Percentiles rank a stretch among this genome's conserved stretches.
Conservation (phyloP, 345 rosid genomes). For the Citrus sinensis region DNA sequence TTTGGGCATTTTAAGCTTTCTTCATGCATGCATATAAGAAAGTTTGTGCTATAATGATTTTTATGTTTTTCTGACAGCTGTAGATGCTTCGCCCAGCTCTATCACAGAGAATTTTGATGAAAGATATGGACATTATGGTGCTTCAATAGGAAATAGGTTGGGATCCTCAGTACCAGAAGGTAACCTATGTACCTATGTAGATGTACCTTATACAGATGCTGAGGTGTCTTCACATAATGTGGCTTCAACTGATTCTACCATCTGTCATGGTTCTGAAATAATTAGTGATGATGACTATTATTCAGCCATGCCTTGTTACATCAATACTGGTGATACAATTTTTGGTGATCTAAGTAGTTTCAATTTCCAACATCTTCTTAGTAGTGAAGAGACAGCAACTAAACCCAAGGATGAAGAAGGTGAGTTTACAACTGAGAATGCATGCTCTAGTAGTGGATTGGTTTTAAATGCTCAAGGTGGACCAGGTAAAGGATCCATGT, state of each 20-base stretch:
- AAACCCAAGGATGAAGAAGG: conserved; percentile 37
- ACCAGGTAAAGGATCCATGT: conserved; percentile 24
- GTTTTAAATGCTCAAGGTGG: conserved; percentile 30
- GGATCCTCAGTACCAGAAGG: conserved; percentile 24
- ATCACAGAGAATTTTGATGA: conserved; percentile 21
- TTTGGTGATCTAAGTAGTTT: conserved; percentile 27
- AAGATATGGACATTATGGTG: conserved; percentile 10
- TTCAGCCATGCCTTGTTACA: conserved; percentile 29
- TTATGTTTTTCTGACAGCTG: conserved; percentile 19
- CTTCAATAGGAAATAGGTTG: conserved; percentile 18
- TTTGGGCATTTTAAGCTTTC: conserved; percentile 2
- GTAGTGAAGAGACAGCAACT: conserved; percentile 30
- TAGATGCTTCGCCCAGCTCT: conserved; percentile 38
- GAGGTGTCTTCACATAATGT: conserved; percentile 23
- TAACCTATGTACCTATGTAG: conserved; percentile 9
- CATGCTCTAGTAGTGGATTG: conserved; percentile 30
- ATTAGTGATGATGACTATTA: conserved; percentile 29
- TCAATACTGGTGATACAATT: conserved; percentile 16
- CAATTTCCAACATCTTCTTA: conserved; percentile 25
- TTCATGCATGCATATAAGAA: background rate
- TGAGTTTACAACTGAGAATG: conserved; percentile 38
- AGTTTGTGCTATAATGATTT: conserved; percentile 10
- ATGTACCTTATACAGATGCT: conserved; percentile 17
- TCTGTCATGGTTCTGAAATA: conserved; percentile 35
- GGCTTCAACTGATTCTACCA: conserved; percentile 30